A percentile compares a stretch with the other conserved stretches of the same genome.
These are phyloP conservation scores for Hypoxylon sp. DNA, from an alignment of 2,329 filamentous ascomycete species.

Conservation along the genomic window DNA sequence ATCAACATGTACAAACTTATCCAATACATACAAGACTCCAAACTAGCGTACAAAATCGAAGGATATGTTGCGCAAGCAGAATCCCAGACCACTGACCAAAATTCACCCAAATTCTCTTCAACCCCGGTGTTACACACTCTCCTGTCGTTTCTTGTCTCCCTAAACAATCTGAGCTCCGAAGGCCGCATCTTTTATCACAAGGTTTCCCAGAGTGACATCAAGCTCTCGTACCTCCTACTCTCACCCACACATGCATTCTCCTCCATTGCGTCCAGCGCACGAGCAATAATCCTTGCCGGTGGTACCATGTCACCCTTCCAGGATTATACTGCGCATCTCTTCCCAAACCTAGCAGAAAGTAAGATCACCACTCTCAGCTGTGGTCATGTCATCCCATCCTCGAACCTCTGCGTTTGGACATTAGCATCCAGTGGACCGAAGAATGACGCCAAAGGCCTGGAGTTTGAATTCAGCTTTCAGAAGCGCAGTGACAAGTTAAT, in stretches of 20 bases:
- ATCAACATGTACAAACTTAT: conserved; percentile 94
- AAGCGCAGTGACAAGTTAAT: conserved; percentile 78
- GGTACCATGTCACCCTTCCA: conserved; percentile 98
- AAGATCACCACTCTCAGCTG: conserved; percentile 88
- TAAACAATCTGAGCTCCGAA: conserved; percentile 87
- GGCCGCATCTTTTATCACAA: conserved; percentile 76
- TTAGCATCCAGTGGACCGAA: conserved; percentile 65
- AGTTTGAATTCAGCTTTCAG: conserved; percentile 90
- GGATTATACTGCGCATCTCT: conserved; percentile 89
- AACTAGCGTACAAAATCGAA: conserved; percentile 94
- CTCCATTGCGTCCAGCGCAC: conserved; percentile 85
- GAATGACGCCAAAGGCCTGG: conserved; percentile 46
- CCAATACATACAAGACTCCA: conserved; percentile 90
- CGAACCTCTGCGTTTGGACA: conserved; percentile 84
- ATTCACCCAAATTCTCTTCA: conserved; percentile 56
- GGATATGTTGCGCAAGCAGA: conserved; percentile 81
- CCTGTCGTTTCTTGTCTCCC: conserved; percentile 77
- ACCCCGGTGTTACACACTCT: conserved; percentile 70
- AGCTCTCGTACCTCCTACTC: conserved; percentile 87
- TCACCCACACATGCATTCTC: conserved; percentile 94
- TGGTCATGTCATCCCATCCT: conserved; percentile 89
- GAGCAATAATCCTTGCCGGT: conserved; percentile 90
- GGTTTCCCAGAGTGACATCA: conserved; percentile 63
- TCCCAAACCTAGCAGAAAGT: conserved; percentile 76
- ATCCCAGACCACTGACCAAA: conserved; percentile 55